Evolutionary conservation across 176 grass and related monocot species (phyloP).

Genomic region (Zizania latifolia): DNA sequence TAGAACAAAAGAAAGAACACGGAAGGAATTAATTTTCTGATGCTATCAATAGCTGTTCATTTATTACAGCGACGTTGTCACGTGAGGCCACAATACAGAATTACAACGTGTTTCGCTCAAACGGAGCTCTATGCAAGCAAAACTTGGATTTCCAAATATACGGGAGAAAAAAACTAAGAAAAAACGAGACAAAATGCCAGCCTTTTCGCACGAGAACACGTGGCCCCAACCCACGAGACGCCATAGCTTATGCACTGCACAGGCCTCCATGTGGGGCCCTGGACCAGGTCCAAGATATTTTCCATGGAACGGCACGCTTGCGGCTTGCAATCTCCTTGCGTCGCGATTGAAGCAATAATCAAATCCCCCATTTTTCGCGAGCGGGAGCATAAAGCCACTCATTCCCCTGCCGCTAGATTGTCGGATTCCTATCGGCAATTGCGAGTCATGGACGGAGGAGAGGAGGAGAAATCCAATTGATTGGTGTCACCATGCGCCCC

Average conservation of each 20-base stretch:
- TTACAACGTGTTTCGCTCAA: too few species aligned
- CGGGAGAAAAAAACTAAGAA: background rate
- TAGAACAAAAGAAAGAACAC: too few species aligned
- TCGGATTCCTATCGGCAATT: background rate
- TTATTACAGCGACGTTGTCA: background rate
- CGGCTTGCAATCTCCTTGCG: too few species aligned
- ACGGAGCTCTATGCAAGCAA: background rate
- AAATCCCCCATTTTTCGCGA: background rate
- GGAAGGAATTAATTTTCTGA: too few species aligned
- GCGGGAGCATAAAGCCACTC: background rate
- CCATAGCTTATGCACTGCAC: constrained; percentile 3
- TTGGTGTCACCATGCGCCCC: too few species aligned
- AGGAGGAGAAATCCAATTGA: background rate
- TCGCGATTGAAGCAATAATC: background rate
- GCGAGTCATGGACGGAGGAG: background rate
- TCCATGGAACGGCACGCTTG: background rate
- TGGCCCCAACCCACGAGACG: background rate
- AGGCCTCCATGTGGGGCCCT: constrained; percentile 14
- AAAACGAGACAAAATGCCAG: background rate
- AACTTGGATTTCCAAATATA: background rate
- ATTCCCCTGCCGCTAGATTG: background rate
- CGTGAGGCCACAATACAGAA: background rate
- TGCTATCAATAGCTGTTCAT: background rate
- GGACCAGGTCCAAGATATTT: constrained; percentile 35
- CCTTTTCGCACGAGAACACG: background rate